These are phyloP conservation scores for Chernovozyma sophiae-reginae DNA, from an alignment of 1,139 yeast genomes.

Conservation along the genomic window DNA sequence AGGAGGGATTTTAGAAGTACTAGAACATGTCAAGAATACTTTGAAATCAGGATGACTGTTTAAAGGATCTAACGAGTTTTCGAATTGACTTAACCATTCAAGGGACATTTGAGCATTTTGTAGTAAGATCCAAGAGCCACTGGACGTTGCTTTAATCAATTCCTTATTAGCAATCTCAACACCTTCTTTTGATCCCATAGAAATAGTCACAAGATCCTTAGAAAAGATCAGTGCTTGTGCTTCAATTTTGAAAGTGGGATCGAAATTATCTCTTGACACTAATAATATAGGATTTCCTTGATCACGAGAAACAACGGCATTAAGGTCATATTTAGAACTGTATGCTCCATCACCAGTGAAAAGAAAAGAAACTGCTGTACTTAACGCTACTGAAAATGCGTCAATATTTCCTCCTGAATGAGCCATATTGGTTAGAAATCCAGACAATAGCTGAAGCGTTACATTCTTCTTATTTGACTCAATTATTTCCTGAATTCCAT, in stretches of 20 bases:
- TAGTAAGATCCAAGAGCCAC: constrained; percentile 65
- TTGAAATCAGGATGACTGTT: constrained; percentile 30
- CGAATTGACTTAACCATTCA: constrained; percentile 56
- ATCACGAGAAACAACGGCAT: constrained; percentile 15
- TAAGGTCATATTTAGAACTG: constrained; percentile 24
- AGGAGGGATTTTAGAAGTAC: constrained; percentile 47
- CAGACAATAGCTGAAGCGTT: constrained; percentile 12
- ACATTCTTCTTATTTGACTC: constrained; percentile 17
- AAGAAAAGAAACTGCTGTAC: constrained; percentile 16
- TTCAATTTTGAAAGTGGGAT: constrained; percentile 57
- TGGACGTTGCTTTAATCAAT: constrained; percentile 39
- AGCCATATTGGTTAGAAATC: constrained; percentile 11
- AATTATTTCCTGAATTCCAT: neutral
- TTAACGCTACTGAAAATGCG: constrained; percentile 16
- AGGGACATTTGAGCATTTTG: constrained; percentile 78
- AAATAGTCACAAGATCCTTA: constrained; percentile 38
- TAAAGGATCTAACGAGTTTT: constrained; percentile 35
- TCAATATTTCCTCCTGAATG: constrained; percentile 6
- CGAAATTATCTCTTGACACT: constrained; percentile 60
- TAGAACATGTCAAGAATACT: constrained; percentile 57
- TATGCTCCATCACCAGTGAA: constrained; percentile 22
- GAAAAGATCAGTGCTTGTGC: constrained; percentile 30
- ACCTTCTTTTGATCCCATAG: constrained; percentile 80
- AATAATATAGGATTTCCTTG: constrained; percentile 33
- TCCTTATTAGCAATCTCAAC: constrained; percentile 51